phyloP scores from a whole-genome alignment of 2,329 filamentous ascomycete species.

The Diaporthe sp. region DNA sequence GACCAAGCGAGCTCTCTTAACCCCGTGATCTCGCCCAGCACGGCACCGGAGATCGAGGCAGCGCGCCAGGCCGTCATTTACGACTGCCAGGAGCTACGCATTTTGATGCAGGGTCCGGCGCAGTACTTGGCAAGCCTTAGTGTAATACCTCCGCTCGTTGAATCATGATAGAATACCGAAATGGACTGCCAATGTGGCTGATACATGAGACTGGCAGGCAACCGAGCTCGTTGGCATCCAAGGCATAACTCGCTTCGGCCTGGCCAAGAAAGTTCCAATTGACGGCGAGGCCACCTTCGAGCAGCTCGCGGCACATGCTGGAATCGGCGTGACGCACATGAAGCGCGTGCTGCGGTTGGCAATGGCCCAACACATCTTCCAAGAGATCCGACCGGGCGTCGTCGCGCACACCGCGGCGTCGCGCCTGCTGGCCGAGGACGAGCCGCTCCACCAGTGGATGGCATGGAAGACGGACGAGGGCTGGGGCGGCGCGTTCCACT shows the following conservation, averaged over 20 bases:
- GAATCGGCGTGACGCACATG: constrained; percentile 33
- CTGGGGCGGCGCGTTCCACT: constrained; percentile 15
- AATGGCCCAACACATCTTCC: constrained; percentile 33
- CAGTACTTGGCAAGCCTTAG: constrained; percentile 21
- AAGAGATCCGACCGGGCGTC: constrained; percentile 14
- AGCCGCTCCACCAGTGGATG: constrained; percentile 32
- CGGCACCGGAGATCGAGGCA: constrained; percentile 16
- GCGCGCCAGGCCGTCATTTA: constrained; percentile 33
- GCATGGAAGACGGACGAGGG: constrained; percentile 22
- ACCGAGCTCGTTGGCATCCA: constrained; percentile 17
- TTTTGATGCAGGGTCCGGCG: constrained; percentile 24
- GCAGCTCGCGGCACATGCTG: constrained; percentile 21
- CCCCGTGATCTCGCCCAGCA: constrained; percentile 5
- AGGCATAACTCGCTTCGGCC: constrained; percentile 30
- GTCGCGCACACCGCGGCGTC: constrained; percentile 33
- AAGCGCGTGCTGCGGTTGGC: constrained; percentile 5
- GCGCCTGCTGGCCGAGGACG: constrained; percentile 34
- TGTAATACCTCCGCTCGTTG: neutral
- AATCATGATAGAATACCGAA: neutral
- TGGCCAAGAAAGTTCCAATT: constrained; percentile 1
- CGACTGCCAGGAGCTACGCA: constrained; percentile 33
- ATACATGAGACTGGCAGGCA: neutral
- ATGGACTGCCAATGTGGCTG: neutral
- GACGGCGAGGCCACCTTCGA: constrained; percentile 25
- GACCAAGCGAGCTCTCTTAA: neutral